phyloP scores from a whole-genome alignment of 2,329 filamentous ascomycete species.

The Macrophomina phaseolina region DNA sequence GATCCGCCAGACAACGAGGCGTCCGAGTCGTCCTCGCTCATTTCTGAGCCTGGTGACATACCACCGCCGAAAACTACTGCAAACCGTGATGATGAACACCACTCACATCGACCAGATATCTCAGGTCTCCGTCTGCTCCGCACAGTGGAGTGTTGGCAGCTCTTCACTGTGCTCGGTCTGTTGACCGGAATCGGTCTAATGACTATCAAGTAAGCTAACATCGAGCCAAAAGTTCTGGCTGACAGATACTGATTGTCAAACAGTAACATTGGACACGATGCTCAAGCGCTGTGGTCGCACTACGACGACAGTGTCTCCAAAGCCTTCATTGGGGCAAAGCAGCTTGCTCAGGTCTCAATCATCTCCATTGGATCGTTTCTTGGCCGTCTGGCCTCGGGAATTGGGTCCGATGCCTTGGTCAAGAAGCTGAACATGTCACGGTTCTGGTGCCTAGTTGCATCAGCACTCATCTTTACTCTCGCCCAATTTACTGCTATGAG shows the following conservation, averaged over 20 bases:
- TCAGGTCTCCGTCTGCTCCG: slow-evolving; percentile 78
- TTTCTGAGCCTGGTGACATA: slow-evolving; percentile 69
- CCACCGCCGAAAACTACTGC: slow-evolving; percentile 47
- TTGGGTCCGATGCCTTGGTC: slow-evolving; percentile 89
- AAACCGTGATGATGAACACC: slow-evolving; percentile 66
- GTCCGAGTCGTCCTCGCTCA: slow-evolving; percentile 81
- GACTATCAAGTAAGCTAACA: slow-evolving; percentile 87
- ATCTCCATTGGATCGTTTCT: slow-evolving; percentile 87
- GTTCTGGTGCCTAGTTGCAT: slow-evolving; percentile 87
- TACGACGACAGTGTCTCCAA: slow-evolving; percentile 76
- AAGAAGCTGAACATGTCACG: slow-evolving; percentile 80
- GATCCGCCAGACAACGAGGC: slow-evolving; percentile 44
- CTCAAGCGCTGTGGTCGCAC: slow-evolving; percentile 84
- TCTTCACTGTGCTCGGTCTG: slow-evolving; percentile 87
- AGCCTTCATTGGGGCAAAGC: slow-evolving; percentile 77
- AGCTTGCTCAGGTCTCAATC: slow-evolving; percentile 92
- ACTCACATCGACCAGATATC: slow-evolving; percentile 86
- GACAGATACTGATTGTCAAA: not conserved
- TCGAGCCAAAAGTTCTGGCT: not conserved
- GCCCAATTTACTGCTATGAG: slow-evolving; percentile 79
- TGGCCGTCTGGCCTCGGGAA: slow-evolving; percentile 73
- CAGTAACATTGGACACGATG: slow-evolving; percentile 82
- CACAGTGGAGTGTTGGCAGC: slow-evolving; percentile 84
- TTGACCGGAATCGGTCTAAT: slow-evolving; percentile 92
- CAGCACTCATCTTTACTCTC: slow-evolving; percentile 75